Conservation (phyloP, 257 asterid species). For the Solanum pennellii region DNA sequence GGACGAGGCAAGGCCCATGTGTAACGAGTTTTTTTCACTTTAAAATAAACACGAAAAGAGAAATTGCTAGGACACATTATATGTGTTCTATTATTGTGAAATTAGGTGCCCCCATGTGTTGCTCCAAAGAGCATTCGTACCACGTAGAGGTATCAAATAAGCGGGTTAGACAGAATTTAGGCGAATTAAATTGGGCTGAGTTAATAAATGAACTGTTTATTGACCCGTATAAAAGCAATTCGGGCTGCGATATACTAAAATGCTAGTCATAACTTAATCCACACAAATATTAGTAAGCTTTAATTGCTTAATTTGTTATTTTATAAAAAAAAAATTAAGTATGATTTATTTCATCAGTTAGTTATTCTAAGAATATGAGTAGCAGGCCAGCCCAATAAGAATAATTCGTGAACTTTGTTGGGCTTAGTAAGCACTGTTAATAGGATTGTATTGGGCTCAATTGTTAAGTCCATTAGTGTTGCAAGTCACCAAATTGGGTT, state of each 20-base stretch:
- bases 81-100: background rate
- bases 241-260: too few relatives aligned
- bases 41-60: background rate
- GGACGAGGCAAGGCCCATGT: background rate
- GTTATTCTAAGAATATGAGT: background rate
- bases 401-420: background rate
- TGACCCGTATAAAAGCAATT: too few relatives aligned
- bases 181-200: rapidly evolving
- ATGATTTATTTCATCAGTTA: background rate
- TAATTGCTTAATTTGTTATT: too few relatives aligned
- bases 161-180: too few relatives aligned
- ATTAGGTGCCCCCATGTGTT: background rate
- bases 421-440: background rate
- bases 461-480: background rate
- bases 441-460: background rate
- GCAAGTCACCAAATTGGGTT: background rate
- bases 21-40: background rate
- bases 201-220: too few relatives aligned
- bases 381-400: background rate
- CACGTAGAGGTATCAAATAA: too few relatives aligned
- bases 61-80: background rate
- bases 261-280: rapidly evolving
- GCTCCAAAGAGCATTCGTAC: too few relatives aligned
- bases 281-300: too few relatives aligned
- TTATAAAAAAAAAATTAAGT: too few relatives aligned